A percentile compares a stretch with the other conserved stretches of the same genome.
phyloP scores from a whole-genome alignment of 129 eudicot species.

The Centella asiatica region DNA sequence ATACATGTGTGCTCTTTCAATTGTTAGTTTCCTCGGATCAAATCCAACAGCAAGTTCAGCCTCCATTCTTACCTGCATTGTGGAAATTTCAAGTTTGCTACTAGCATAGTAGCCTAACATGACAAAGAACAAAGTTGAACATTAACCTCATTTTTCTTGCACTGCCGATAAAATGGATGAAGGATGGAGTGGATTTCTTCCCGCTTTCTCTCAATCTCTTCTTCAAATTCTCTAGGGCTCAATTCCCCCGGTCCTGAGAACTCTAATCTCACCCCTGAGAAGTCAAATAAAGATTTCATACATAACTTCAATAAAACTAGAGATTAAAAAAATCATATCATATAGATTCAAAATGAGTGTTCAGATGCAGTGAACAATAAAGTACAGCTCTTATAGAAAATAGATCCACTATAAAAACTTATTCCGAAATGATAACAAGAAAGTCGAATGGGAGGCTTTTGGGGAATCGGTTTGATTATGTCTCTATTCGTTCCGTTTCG shows the following conservation, averaged over 20 bases:
- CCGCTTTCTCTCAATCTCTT: constrained; percentile 18
- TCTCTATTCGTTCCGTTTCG: too few species aligned
- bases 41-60: constrained; percentile 18
- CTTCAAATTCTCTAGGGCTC: constrained; percentile 14
- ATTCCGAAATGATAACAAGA: too few species aligned
- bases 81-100: background rate
- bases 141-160: constrained; percentile 14
- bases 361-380: too few species aligned
- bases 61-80: constrained; percentile 15
- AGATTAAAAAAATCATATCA: background rate
- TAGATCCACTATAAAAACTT: too few species aligned
- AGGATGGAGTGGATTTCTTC: constrained; percentile 8
- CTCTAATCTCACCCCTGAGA: constrained; percentile 16
- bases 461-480: too few species aligned
- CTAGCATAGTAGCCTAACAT: background rate
- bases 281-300: too few species aligned
- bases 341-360: background rate
- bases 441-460: too few species aligned
- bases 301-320: background rate
- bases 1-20: constrained; percentile 5
- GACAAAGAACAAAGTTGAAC: background rate
- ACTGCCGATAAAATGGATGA: constrained; percentile 15
- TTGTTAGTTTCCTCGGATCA: constrained; percentile 10
- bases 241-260: constrained; percentile 14
- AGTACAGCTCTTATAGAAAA: too few species aligned